Evolutionary conservation across 805 yeast species (phyloP).

Genomic region (Torulaspora franciscae): DNA sequence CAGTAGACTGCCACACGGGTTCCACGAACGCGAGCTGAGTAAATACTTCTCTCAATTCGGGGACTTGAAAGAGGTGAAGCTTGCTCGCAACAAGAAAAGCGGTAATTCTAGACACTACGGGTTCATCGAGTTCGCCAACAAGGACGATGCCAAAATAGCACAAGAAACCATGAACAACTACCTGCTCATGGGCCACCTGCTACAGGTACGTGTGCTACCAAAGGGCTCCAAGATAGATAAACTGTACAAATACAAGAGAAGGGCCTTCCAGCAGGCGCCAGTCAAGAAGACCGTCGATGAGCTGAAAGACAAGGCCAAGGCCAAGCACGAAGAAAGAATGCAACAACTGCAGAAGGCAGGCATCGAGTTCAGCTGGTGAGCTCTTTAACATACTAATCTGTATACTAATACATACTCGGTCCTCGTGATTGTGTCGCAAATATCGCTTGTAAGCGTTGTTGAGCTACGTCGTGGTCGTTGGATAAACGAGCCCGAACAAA

Average conservation of each 20-base stretch:
- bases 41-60: slow-evolving; percentile 91
- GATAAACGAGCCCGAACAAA: slow-evolving; percentile 3
- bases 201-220: slow-evolving; percentile 55
- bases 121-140: slow-evolving; percentile 72
- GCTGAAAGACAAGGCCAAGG: slow-evolving; percentile 32
- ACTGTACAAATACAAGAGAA: slow-evolving; percentile 35
- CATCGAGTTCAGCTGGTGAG: slow-evolving; percentile 36
- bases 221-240: slow-evolving; percentile 45
- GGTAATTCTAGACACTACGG: slow-evolving; percentile 92
- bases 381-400: background rate
- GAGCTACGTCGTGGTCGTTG: slow-evolving; percentile 1
- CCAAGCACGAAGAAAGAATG: slow-evolving; percentile 35
- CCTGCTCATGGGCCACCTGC: slow-evolving; percentile 77
- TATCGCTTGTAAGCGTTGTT: slow-evolving; percentile 4
- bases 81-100: slow-evolving; percentile 84
- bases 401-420: background rate
- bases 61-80: slow-evolving; percentile 64
- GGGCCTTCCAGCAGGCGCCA: slow-evolving; percentile 31
- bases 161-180: slow-evolving; percentile 96
- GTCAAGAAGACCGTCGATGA: slow-evolving; percentile 32
- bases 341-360: slow-evolving; percentile 36
- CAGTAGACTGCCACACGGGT: slow-evolving; percentile 90
- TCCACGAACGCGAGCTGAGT: slow-evolving; percentile 71
- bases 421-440: slow-evolving; percentile 8
- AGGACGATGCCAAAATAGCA: slow-evolving; percentile 79